phyloP scores from a whole-genome alignment of 75 land plant species.

The Pinus taeda region DNA sequence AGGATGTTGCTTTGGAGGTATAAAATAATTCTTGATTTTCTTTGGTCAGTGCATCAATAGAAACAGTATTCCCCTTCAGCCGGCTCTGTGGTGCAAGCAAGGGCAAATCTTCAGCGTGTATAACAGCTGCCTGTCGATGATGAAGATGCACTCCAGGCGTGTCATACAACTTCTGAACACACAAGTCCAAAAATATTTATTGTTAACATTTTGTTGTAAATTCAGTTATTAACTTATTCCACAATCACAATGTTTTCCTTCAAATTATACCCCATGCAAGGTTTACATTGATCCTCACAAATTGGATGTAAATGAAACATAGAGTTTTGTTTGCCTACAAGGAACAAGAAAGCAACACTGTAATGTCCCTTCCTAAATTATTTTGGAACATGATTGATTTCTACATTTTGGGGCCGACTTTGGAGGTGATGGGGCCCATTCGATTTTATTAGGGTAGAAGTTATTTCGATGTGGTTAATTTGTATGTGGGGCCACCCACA shows the following conservation, averaged over 20 bases:
- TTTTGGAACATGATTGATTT: no score
- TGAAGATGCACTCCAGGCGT: constrained; percentile 99
- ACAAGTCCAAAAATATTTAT: neutral
- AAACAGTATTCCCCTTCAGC: constrained; percentile 42
- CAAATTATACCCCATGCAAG: neutral
- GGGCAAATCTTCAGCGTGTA: constrained; percentile 83
- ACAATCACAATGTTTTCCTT: neutral
- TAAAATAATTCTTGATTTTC: neutral
- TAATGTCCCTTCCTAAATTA: no score
- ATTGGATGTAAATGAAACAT: neutral
- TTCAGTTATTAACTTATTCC: neutral
- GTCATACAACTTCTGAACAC: constrained; percentile 78
- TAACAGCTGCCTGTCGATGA: constrained; percentile 93
- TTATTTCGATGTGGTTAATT: no score
- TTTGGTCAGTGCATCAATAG: neutral
- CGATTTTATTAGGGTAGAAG: no score
- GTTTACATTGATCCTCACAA: neutral
- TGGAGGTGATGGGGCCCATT: no score
- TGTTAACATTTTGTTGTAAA: neutral
- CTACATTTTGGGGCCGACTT: no score
- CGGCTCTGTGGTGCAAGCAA: constrained; percentile 85
- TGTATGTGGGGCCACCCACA: no score
- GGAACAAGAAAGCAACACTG: neutral
- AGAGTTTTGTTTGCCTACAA: neutral
- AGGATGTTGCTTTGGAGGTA: neutral